Conservation (phyloP, 345 rosid genomes). For the Pugionium dolabratum region DNA sequence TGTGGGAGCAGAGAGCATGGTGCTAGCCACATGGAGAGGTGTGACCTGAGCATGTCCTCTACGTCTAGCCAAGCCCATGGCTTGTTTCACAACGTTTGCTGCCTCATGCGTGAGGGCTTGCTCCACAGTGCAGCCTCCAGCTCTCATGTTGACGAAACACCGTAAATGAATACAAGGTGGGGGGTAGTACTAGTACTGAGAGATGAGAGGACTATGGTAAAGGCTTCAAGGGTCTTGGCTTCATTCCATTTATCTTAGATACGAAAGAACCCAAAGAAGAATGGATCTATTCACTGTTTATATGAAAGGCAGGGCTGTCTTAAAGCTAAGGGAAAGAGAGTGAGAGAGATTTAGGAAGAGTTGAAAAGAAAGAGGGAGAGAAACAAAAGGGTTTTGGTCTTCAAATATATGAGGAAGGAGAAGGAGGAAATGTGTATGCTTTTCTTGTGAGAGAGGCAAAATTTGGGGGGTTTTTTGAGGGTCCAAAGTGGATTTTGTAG, state of each 20-base stretch:
- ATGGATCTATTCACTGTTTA: constrained; percentile 15
- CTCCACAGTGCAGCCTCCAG: constrained; percentile 83
- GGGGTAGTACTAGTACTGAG: constrained; percentile 29
- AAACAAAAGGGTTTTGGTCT: constrained; percentile 37
- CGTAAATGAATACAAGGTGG: constrained; percentile 16
- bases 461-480: constrained; percentile 37
- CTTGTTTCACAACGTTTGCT: constrained; percentile 69
- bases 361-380: constrained; percentile 31
- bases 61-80: constrained; percentile 69
- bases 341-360: constrained; percentile 6
- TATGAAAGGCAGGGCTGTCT: constrained; percentile 22
- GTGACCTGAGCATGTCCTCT: constrained; percentile 97
- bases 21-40: constrained; percentile 94
- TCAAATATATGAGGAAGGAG: constrained; percentile 33
- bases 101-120: constrained; percentile 85
- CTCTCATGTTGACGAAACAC: constrained; percentile 56
- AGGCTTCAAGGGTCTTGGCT: constrained; percentile 33
- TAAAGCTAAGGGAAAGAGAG: constrained; percentile 23
- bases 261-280: constrained; percentile 23
- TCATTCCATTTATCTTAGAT: constrained; percentile 29
- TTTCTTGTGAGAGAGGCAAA: constrained; percentile 70
- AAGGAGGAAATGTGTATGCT: constrained; percentile 53
- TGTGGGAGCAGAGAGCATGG: constrained; percentile 73
- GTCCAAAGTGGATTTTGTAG: constrained; percentile 78
- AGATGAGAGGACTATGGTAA: constrained; percentile 21